A percentile compares a stretch with the other conserved stretches of the same genome.
phyloP scores from a whole-genome alignment of 768 basidiomycete genomes.

The Lactifluus volemus region DNA sequence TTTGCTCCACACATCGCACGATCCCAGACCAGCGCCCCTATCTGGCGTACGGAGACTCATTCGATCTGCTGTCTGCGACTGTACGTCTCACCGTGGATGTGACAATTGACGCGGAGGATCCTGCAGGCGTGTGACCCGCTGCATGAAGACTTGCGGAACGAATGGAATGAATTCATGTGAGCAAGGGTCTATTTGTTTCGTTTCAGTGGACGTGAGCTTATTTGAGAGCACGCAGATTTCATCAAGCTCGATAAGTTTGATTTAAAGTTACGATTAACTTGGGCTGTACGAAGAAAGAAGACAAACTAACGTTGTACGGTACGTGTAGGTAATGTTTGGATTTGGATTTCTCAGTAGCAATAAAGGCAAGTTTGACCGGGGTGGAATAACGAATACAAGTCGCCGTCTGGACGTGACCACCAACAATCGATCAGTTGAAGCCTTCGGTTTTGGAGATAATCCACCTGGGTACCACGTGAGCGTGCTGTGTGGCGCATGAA shows the following conservation, averaged over 20 bases:
- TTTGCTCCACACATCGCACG: neutral
- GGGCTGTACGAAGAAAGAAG: neutral
- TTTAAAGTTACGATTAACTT: neutral
- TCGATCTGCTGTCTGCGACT: neutral
- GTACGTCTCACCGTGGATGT: neutral
- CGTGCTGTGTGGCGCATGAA: no score
- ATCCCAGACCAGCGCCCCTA: neutral
- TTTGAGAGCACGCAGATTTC: neutral
- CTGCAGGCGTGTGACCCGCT: neutral
- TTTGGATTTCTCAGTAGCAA: neutral
- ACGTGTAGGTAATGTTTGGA: neutral
- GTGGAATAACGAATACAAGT: neutral
- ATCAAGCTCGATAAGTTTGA: neutral
- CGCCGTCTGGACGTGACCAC: neutral
- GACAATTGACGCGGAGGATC: neutral
- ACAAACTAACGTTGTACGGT: neutral
- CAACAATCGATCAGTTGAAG: slow-evolving; percentile 1
- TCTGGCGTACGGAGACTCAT: neutral
- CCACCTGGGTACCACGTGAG: slow-evolving; percentile 21
- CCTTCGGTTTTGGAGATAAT: slow-evolving; percentile 27
- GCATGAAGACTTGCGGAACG: no score
- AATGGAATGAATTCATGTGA: no score
- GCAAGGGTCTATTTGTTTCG: no score
- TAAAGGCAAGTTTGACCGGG: neutral
- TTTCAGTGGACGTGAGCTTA: neutral